A percentile compares a stretch with the other conserved stretches of the same genome.
Evolutionary conservation across 768 basidiomycete species (phyloP).

Genomic region (Arthromyces matolae): DNA sequence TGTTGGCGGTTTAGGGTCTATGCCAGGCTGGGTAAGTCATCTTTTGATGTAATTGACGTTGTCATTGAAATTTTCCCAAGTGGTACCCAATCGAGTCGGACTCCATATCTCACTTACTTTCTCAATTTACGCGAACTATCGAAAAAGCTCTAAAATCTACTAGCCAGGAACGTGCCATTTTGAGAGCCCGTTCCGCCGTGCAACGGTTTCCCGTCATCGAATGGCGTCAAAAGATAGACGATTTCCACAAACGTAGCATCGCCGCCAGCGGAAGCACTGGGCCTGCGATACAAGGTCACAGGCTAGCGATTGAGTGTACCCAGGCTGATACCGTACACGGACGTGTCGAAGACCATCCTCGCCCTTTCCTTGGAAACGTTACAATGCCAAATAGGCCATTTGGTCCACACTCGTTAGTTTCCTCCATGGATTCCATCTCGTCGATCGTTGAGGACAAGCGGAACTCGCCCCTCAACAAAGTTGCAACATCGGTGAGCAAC

Average conservation of each 20-base stretch:
- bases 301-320: slow-evolving; percentile 75
- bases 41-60: neutral
- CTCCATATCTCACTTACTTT: slow-evolving; percentile 91
- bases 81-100: slow-evolving; percentile 97
- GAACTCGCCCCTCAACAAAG: slow-evolving; percentile 90
- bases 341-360: slow-evolving; percentile 73
- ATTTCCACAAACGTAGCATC: slow-evolving; percentile 89
- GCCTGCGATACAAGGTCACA: too few species aligned
- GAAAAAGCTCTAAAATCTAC: slow-evolving; percentile 90
- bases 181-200: slow-evolving; percentile 89
- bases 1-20: slow-evolving; percentile 89
- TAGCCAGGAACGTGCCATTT: slow-evolving; percentile 85
- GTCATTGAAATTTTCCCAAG: slow-evolving; percentile 33
- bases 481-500: slow-evolving; percentile 71
- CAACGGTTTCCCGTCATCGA: slow-evolving; percentile 98
- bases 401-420: slow-evolving; percentile 72
- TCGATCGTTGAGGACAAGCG: slow-evolving; percentile 90
- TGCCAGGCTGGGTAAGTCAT: slow-evolving; percentile 87
- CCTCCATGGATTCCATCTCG: slow-evolving; percentile 88
- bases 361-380: slow-evolving; percentile 76
- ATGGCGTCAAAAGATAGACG: slow-evolving; percentile 95
- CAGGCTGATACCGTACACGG: slow-evolving; percentile 62
- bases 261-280: slow-evolving; percentile 58
- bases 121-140: slow-evolving; percentile 90
- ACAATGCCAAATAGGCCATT: slow-evolving; percentile 69